Conservation (phyloP, 805 yeast species). For the Hanseniaspora singularis region DNA sequence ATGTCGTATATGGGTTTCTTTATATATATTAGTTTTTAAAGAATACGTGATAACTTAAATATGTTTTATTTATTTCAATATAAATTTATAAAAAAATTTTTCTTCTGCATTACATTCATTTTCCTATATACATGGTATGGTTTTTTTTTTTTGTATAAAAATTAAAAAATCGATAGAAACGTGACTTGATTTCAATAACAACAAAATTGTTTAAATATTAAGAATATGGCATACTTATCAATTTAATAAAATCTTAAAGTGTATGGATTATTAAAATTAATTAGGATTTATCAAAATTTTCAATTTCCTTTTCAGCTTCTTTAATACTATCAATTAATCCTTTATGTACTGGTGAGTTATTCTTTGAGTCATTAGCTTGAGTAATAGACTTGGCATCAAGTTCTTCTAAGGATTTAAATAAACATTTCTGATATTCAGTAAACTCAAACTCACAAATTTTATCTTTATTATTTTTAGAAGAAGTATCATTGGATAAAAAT, state of each 20-base stretch:
- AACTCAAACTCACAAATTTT: constrained; percentile 15
- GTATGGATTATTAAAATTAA: too few species aligned
- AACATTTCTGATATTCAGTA: constrained; percentile 9
- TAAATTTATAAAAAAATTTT: too few species aligned
- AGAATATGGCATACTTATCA: not conserved
- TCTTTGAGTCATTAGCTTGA: not conserved
- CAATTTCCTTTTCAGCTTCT: constrained; percentile 14
- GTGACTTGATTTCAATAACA: too few species aligned
- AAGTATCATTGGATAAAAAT: constrained; percentile 29
- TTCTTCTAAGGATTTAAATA: constrained; percentile 6
- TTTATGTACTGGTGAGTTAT: too few species aligned
- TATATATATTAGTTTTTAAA: not conserved
- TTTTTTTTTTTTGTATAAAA: too few species aligned
- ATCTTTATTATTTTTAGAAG: not conserved
- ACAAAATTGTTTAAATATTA: too few species aligned
- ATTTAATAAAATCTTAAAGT: too few species aligned
- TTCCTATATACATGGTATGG: too few species aligned
- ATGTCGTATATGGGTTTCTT: not conserved
- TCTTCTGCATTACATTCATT: too few species aligned
- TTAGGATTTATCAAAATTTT: constrained; percentile 2
- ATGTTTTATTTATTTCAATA: too few species aligned
- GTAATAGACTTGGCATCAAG: not conserved
- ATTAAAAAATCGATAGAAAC: too few species aligned
- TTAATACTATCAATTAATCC: constrained; percentile 12
- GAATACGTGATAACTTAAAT: too few species aligned